These are phyloP conservation scores for Xylaria sp. DNA, from an alignment of 2,329 filamentous ascomycete genomes.

Conservation along the genomic window DNA sequence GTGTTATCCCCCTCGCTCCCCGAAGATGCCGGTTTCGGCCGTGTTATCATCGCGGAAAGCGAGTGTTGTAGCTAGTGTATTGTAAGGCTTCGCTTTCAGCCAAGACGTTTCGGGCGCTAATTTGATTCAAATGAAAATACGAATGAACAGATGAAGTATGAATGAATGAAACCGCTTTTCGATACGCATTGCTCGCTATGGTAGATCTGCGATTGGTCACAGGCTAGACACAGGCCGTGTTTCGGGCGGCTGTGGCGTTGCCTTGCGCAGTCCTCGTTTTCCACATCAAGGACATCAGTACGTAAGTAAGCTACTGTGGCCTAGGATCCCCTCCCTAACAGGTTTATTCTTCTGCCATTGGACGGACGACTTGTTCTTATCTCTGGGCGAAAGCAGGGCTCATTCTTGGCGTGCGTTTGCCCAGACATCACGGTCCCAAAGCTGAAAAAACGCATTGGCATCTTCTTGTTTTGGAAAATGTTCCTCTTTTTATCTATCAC, in stretches of 20 bases:
- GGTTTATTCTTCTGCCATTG: constrained; percentile 26
- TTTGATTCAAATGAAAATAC: background rate
- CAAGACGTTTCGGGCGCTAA: background rate
- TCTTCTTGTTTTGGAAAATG: constrained; percentile 24
- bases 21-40: constrained; percentile 19
- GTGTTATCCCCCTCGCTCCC: background rate
- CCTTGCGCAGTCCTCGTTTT: background rate
- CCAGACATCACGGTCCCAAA: constrained; percentile 14
- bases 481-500: constrained; percentile 14
- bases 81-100: background rate
- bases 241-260: constrained; percentile 8
- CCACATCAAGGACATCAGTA: background rate
- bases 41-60: background rate
- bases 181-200: constrained; percentile 12
- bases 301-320: background rate
- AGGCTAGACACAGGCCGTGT: background rate
- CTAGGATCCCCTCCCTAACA: background rate
- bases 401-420: constrained; percentile 30
- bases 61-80: background rate
- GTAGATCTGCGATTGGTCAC: constrained; percentile 14
- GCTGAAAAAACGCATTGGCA: constrained; percentile 27
- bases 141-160: no score
- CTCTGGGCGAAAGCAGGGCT: constrained; percentile 34
- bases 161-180: no score
- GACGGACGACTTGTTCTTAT: constrained; percentile 28